phyloP scores from a whole-genome alignment of 2,329 filamentous ascomycete genomes.

The Diaporthe amygdali region DNA sequence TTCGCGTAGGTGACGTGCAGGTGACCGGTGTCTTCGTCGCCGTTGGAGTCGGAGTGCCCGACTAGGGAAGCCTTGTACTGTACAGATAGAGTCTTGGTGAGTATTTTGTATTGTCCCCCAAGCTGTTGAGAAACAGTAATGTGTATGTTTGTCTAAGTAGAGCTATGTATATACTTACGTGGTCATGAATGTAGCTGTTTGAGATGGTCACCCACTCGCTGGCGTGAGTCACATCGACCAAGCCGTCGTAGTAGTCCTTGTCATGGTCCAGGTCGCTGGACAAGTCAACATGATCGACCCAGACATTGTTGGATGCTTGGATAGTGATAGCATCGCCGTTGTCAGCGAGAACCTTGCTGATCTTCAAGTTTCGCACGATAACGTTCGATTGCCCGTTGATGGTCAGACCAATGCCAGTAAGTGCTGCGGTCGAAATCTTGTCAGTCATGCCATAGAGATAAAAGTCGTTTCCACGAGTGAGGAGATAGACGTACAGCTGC shows the following conservation, averaged over 20 bases:
- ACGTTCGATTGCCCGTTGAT: conserved; percentile 61
- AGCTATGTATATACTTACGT: conserved; percentile 35
- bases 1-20: conserved; percentile 69
- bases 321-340: conserved; percentile 67
- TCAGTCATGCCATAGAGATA: background rate
- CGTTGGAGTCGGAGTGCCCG: conserved; percentile 66
- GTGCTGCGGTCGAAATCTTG: conserved; percentile 11
- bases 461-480: background rate
- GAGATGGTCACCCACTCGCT: conserved; percentile 64
- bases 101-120: background rate
- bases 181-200: conserved; percentile 51
- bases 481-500: conserved; percentile 29
- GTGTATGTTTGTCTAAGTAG: no score
- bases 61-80: conserved; percentile 61
- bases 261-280: conserved; percentile 62
- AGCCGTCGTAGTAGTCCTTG: conserved; percentile 75
- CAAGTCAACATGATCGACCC: conserved; percentile 72
- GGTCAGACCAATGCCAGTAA: conserved; percentile 55
- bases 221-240: conserved; percentile 68
- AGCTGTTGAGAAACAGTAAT: background rate
- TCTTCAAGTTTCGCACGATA: conserved; percentile 66
- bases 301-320: conserved; percentile 62
- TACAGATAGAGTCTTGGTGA: background rate
- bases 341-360: conserved; percentile 59
- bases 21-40: conserved; percentile 62